A percentile compares a stretch with the other conserved stretches of the same genome.
phyloP scores from a whole-genome alignment of 169 alveolate species.

The Plasmodium vinckei region DNA sequence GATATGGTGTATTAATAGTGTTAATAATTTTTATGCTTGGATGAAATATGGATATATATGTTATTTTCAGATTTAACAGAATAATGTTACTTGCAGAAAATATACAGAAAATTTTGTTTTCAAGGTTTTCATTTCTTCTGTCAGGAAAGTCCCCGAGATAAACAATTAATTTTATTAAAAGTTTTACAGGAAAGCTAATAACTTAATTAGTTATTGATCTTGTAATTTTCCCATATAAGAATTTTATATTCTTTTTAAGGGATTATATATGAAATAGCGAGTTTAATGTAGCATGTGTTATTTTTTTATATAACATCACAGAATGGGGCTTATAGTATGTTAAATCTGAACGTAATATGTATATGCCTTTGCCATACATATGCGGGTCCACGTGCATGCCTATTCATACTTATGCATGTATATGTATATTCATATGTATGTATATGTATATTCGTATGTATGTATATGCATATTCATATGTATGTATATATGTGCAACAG shows the following conservation, averaged over 20 bases:
- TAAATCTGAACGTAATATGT: slow-evolving; percentile 27
- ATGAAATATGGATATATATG: neutral
- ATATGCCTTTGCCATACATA: neutral
- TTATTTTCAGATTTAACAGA: slow-evolving; percentile 39
- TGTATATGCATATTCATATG: neutral
- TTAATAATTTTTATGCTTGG: no score
- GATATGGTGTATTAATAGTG: no score
- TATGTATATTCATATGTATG: no score
- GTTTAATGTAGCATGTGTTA: slow-evolving; percentile 71
- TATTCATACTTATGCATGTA: no score
- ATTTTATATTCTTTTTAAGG: neutral
- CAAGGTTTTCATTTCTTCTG: slow-evolving; percentile 71
- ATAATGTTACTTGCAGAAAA: slow-evolving; percentile 75
- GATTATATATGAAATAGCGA: slow-evolving; percentile 52
- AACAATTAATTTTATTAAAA: slow-evolving; percentile 2
- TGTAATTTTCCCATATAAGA: slow-evolving; percentile 16
- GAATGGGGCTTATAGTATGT: slow-evolving; percentile 77
- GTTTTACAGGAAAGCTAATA: slow-evolving; percentile 66
- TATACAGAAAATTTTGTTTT: slow-evolving; percentile 64
- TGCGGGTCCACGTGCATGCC: neutral
- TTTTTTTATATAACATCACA: slow-evolving; percentile 33
- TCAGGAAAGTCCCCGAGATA: slow-evolving; percentile 78
- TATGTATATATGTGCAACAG: neutral
- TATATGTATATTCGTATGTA: no score
- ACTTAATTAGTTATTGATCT: slow-evolving; percentile 72